Evolutionary conservation across 2,329 filamentous ascomycete genomes (phyloP).

Genomic region (Pezicula neosporulosa): DNA sequence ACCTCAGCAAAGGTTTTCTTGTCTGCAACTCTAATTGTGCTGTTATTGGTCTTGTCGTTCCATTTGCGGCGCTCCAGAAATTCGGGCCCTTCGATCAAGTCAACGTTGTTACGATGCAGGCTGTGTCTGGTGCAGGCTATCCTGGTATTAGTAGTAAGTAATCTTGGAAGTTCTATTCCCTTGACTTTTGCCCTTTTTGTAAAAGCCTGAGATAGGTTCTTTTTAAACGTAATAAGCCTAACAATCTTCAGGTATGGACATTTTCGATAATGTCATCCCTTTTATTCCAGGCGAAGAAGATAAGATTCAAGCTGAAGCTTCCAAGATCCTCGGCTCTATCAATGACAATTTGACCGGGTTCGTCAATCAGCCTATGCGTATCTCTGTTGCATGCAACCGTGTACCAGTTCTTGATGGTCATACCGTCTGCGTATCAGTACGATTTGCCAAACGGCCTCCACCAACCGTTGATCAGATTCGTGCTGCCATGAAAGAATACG

Average conservation of each 20-base stretch:
- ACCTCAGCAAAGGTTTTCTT: conserved; percentile 80
- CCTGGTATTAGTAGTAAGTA: conserved; percentile 69
- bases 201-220: too few relatives aligned
- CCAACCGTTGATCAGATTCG: conserved; percentile 76
- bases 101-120: conserved; percentile 89
- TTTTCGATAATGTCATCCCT: conserved; percentile 93
- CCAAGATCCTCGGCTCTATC: conserved; percentile 84
- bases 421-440: conserved; percentile 87
- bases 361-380: conserved; percentile 70
- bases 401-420: conserved; percentile 96
- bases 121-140: conserved; percentile 89
- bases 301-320: conserved; percentile 91
- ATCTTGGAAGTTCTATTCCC: too few relatives aligned
- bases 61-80: conserved; percentile 84
- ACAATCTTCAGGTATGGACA: conserved; percentile 63
- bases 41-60: conserved; percentile 93
- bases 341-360: conserved; percentile 72
- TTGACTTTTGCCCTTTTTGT: too few relatives aligned
- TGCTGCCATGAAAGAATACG: conserved; percentile 75
- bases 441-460: conserved; percentile 71
- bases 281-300: conserved; percentile 93
- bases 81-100: conserved; percentile 79
- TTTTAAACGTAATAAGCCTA: too few relatives aligned
- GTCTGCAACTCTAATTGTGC: conserved; percentile 99
- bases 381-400: conserved; percentile 87